Evolutionary conservation across 495 filamentous ascomycete species (phyloP).

Genomic region (Penicillium fimorum): DNA sequence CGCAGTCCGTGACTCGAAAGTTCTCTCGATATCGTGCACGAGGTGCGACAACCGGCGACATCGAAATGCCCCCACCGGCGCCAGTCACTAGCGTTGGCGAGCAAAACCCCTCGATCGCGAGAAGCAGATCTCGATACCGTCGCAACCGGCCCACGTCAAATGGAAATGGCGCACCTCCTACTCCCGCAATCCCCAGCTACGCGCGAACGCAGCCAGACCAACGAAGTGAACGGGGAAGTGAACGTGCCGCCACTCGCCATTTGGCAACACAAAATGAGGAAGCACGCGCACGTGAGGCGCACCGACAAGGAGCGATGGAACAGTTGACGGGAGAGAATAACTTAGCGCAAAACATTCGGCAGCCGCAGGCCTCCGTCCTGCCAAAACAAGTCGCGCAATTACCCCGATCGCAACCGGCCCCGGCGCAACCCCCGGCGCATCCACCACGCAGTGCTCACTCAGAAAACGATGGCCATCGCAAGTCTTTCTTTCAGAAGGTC

Average conservation of each 20-base stretch:
- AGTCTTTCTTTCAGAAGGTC: conserved; percentile 30
- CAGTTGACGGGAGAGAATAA: conserved; percentile 32
- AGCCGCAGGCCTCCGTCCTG: conserved; percentile 11
- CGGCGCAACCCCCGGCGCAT: not conserved
- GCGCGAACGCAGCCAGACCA: conserved; percentile 2
- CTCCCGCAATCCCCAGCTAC: conserved; percentile 33
- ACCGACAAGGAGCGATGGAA: conserved; percentile 38
- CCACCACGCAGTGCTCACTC: conserved; percentile 1
- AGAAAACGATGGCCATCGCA: conserved; percentile 14
- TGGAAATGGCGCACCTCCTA: conserved; percentile 21
- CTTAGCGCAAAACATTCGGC: conserved; percentile 19
- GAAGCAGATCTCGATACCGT: conserved; percentile 61
- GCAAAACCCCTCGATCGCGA: conserved; percentile 41
- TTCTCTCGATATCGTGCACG: conserved; percentile 39
- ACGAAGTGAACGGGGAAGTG: conserved; percentile 6
- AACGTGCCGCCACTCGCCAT: conserved; percentile 1
- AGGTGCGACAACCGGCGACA: conserved; percentile 1
- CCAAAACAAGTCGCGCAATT: not conserved
- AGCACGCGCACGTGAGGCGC: conserved; percentile 43
- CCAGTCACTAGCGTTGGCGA: conserved; percentile 8
- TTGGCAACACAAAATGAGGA: conserved; percentile 24
- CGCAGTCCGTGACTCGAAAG: conserved; percentile 25
- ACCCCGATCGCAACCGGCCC: not conserved
- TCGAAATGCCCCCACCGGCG: conserved; percentile 4
- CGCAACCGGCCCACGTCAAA: conserved; percentile 35